Conservation (phyloP, 306 rosid species). For the Cucumis cinereus region DNA sequence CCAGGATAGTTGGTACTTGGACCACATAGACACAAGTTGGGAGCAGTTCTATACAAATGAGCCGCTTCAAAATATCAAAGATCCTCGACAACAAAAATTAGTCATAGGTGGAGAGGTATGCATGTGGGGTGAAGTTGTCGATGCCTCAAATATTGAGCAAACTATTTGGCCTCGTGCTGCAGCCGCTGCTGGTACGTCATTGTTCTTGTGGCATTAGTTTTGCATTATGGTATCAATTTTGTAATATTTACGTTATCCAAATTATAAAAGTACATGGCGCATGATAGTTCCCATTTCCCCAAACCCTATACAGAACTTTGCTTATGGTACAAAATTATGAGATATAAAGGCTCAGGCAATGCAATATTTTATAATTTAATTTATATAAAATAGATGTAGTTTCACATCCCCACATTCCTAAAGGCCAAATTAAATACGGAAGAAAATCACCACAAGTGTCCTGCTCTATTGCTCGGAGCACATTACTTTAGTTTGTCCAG, state of each 20-base stretch:
- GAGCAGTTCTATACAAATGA: constrained; percentile 26
- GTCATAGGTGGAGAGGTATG: constrained; percentile 37
- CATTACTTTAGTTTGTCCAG: no score
- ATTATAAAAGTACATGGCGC: neutral
- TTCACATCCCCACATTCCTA: neutral
- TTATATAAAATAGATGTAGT: neutral
- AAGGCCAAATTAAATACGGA: neutral
- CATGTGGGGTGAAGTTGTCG: constrained; percentile 34
- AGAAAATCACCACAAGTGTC: neutral
- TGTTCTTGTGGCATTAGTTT: neutral
- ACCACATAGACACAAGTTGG: constrained; percentile 30
- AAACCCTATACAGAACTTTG: neutral
- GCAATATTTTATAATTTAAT: neutral
- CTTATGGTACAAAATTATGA: neutral
- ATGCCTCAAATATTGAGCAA: constrained; percentile 27
- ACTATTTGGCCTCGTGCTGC: constrained; percentile 49
- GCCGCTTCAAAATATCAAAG: constrained; percentile 22
- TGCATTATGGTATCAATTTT: neutral
- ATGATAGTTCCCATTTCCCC: neutral
- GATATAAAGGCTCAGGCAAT: neutral
- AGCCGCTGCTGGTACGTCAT: constrained; percentile 30
- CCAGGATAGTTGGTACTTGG: constrained; percentile 41
- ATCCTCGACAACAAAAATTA: constrained; percentile 17
- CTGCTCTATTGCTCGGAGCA: neutral
- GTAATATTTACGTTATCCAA: neutral